phyloP scores from a whole-genome alignment of 208 protist species.

The Tritrichomonas musculus region DNA sequence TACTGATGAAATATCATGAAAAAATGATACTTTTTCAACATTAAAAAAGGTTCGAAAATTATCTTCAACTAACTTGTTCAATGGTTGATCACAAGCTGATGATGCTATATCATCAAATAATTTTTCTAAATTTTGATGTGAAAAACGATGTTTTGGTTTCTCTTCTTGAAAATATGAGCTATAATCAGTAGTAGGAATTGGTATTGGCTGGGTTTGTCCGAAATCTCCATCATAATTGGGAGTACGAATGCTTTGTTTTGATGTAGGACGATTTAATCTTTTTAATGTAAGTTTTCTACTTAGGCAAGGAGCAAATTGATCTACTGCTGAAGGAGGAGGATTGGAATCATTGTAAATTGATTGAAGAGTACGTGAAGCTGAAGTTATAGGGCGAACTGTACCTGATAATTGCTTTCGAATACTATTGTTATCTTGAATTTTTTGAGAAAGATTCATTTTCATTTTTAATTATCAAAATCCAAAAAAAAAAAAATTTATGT shows the following conservation, averaged over 20 bases:
- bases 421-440: no score
- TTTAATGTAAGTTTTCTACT: background rate
- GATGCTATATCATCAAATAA: background rate
- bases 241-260: background rate
- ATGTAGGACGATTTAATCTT: no score
- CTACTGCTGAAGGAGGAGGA: background rate
- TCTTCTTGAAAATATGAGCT: background rate
- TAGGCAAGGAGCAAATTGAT: conserved; percentile 9
- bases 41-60: background rate
- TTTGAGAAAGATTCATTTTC: no score
- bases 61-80: background rate
- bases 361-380: no score
- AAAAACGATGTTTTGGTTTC: background rate
- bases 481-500: no score
- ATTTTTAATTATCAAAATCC: no score
- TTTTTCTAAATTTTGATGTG: background rate
- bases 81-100: background rate
- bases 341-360: background rate
- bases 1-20: background rate
- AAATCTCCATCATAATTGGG: background rate
- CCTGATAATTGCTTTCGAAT: no score
- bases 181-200: background rate
- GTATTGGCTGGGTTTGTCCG: background rate
- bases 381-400: no score
- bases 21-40: background rate